Base-by-base conservation (phyloP, 306 rosid genomes). In the Sophora flavescens region DNA sequence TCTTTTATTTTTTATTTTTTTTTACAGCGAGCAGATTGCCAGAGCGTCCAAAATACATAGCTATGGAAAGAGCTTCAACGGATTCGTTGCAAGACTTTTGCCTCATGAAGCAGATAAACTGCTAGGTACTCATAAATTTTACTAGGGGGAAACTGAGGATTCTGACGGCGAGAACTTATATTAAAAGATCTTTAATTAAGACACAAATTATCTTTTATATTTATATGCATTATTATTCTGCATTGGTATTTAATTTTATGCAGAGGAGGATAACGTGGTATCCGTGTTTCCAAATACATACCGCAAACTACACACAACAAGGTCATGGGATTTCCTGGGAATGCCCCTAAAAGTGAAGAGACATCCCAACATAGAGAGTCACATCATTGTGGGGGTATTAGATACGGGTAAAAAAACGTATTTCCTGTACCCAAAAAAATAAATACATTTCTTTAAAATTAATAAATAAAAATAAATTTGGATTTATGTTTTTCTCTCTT, bases 281-380 rank as follows among this genome's bases (percentile, higher is more conserved):
- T 90, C 98, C 2, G 93, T 93, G 82, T 93, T 91, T 73, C 86
- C 63, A 12, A 91, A 88, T 79, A 90, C 76, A 58, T 1, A 53
- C 38, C 86, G 62, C 0, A 64, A 87, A 67, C 78, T 90, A 48
- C 87, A 88, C 64, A 93, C 97, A 15, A 93, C 97, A 63, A 85
- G 94, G 59, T 84, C 97, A 3, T 93, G 98, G 98, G 93, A 90
- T 70, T 93, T 88, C 75, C 35, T 93, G 22, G 90, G 89, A 68
- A 44, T 93, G 87, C 80, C 88, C 2, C 30, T 33, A 6, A 80
- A 15, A 0, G 72, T 84, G 52, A 79, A 71, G 74, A 63, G 82
- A 63, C 75, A 77, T 58, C 0, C 16, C 41, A 56, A 47, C 36
- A 11, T 70, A 30, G 96, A 93, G 73, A 90, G 89, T 77, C 35